phyloP scores from a whole-genome alignment of 2,329 filamentous ascomycete genomes.

The Ascocoryne sarcoides region DNA sequence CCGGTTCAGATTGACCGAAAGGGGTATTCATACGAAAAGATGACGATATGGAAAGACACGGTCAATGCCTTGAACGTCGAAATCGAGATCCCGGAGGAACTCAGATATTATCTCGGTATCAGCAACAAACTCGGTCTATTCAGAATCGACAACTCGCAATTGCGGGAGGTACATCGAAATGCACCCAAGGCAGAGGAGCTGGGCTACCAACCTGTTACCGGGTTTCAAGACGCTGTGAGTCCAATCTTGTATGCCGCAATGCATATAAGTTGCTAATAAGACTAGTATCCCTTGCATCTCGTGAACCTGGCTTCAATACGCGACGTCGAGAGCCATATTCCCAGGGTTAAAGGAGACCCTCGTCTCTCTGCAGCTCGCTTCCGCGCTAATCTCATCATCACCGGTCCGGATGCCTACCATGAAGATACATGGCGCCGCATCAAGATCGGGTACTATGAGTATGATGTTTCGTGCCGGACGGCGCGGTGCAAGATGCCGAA shows the following conservation, averaged over 20 bases:
- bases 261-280: conserved; percentile 12
- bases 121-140: conserved; percentile 60
- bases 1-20: conserved; percentile 46
- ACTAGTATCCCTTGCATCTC: conserved; percentile 60
- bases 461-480: conserved; percentile 55
- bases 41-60: conserved; percentile 57
- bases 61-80: conserved; percentile 47
- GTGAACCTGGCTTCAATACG: conserved; percentile 56
- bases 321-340: conserved; percentile 48
- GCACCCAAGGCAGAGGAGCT: conserved; percentile 49
- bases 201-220: conserved; percentile 56
- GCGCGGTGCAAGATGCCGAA: conserved; percentile 65
- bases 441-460: conserved; percentile 41
- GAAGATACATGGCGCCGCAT: conserved; percentile 64
- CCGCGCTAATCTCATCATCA: conserved; percentile 63
- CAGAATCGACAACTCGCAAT: conserved; percentile 49
- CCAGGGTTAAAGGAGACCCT: conserved; percentile 38
- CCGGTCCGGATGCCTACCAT: conserved; percentile 53
- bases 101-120: conserved; percentile 58
- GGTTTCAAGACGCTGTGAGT: conserved; percentile 62
- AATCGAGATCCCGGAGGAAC: conserved; percentile 50
- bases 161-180: conserved; percentile 50
- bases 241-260: neutral
- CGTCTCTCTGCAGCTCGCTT: conserved; percentile 55
- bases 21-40: conserved; percentile 50